phyloP scores from a whole-genome alignment of 805 yeast genomes.

The Yamadazyma nakazawae region DNA sequence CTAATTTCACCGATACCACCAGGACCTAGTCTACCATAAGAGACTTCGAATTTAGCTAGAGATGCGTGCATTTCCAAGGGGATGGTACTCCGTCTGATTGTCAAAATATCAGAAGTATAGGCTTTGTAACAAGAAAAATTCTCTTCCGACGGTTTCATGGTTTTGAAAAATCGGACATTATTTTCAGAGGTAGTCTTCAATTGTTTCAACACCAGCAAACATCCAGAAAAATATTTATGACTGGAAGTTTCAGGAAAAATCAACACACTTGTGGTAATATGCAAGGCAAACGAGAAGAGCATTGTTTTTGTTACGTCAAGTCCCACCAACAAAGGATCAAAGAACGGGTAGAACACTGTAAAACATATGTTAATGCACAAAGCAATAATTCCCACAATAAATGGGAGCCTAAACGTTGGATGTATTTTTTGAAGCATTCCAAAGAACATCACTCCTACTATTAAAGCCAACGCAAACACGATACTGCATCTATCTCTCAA shows the following conservation, averaged over 20 bases:
- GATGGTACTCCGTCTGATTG: slow-evolving; percentile 16
- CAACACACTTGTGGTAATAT: slow-evolving; percentile 16
- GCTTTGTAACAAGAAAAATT: slow-evolving; percentile 22
- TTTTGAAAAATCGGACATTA: slow-evolving; percentile 20
- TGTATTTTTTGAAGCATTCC: slow-evolving; percentile 20
- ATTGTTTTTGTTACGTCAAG: slow-evolving; percentile 22
- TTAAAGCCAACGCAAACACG: slow-evolving; percentile 21
- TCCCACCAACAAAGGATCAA: slow-evolving; percentile 21
- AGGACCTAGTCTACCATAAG: slow-evolving; percentile 26
- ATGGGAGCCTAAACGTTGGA: slow-evolving; percentile 18
- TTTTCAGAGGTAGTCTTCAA: slow-evolving; percentile 16
- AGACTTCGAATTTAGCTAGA: slow-evolving; percentile 20
- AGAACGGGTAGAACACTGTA: slow-evolving; percentile 24
- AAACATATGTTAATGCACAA: slow-evolving; percentile 23
- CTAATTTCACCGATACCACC: slow-evolving; percentile 27
- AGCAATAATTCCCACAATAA: slow-evolving; percentile 22
- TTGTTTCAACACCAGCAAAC: slow-evolving; percentile 13
- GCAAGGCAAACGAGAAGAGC: slow-evolving; percentile 22
- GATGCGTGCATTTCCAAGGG: slow-evolving; percentile 20
- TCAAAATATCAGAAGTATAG: slow-evolving; percentile 17
- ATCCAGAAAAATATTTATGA: slow-evolving; percentile 18
- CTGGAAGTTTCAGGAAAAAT: slow-evolving; percentile 30
- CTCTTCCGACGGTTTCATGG: slow-evolving; percentile 26
- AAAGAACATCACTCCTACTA: slow-evolving; percentile 20
- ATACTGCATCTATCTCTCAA: slow-evolving; percentile 22